Evolutionary conservation across 495 filamentous ascomycete genomes (phyloP).

Genomic region (Melanomma pulvis-pyrius): DNA sequence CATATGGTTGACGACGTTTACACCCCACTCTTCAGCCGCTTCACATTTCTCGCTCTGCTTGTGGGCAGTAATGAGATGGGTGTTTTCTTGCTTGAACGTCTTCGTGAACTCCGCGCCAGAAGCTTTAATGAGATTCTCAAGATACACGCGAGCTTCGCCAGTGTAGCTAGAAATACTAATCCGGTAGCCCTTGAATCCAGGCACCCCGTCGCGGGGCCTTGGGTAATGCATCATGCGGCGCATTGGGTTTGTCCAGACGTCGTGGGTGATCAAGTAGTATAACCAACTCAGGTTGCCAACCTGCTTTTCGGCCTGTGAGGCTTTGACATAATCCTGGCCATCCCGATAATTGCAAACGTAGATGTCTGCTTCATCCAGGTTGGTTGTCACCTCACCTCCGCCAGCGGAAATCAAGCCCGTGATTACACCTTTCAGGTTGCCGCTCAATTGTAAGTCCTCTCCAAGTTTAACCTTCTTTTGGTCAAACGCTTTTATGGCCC

Average conservation of each 20-base stretch:
- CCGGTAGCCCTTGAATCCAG: constrained; percentile 71
- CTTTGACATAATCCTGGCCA: constrained; percentile 73
- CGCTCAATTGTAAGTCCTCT: constrained; percentile 69
- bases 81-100: constrained; percentile 90
- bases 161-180: constrained; percentile 96
- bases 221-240: constrained; percentile 88
- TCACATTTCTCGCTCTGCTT: constrained; percentile 85
- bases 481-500: constrained; percentile 57
- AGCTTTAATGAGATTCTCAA: constrained; percentile 86
- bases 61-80: constrained; percentile 91
- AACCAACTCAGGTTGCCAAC: constrained; percentile 94
- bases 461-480: constrained; percentile 60
- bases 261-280: constrained; percentile 84
- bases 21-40: constrained; percentile 88
- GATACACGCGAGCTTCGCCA: constrained; percentile 87
- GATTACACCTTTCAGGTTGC: constrained; percentile 67
- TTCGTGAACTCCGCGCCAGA: constrained; percentile 86
- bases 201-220: constrained; percentile 69
- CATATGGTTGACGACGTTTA: constrained; percentile 88
- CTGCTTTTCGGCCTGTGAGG: constrained; percentile 72
- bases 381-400: constrained; percentile 67
- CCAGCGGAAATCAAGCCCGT: constrained; percentile 67
- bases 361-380: constrained; percentile 72
- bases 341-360: constrained; percentile 88
- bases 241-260: constrained; percentile 82